Conservation (phyloP, 2,329 filamentous ascomycete species). For the Penicillium sp. region DNA sequence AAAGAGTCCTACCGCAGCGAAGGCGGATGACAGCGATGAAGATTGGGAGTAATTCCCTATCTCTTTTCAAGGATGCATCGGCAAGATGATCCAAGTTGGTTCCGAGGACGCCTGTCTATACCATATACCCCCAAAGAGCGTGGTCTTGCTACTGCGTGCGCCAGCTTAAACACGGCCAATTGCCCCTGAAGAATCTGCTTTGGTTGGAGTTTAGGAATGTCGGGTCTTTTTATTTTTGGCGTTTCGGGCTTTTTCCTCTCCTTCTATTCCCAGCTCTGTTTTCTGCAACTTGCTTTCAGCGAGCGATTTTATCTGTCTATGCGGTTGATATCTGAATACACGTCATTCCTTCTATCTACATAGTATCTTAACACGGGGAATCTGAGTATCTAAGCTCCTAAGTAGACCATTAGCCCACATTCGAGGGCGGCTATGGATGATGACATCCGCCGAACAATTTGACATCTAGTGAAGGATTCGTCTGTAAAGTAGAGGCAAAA, state of each 20-base stretch:
- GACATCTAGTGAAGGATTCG: background rate
- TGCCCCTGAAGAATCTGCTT: slow-evolving; percentile 5
- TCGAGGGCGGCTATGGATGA: background rate
- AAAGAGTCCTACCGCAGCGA: slow-evolving; percentile 35
- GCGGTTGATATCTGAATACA: slow-evolving; percentile 12
- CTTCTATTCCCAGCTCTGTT: slow-evolving; percentile 13
- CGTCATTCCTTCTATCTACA: slow-evolving; percentile 14
- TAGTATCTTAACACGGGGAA: background rate
- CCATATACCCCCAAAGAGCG: background rate
- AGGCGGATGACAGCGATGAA: slow-evolving; percentile 62
- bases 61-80: background rate
- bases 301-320: slow-evolving; percentile 12
- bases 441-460: background rate
- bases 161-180: background rate
- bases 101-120: slow-evolving; percentile 3
- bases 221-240: slow-evolving; percentile 16
- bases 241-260: slow-evolving; percentile 8
- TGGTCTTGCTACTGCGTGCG: background rate
- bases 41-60: slow-evolving; percentile 65
- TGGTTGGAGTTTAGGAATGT: slow-evolving; percentile 18
- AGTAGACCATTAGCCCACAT: background rate
- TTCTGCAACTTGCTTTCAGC: slow-evolving; percentile 18
- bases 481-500: background rate
- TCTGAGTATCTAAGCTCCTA: background rate
- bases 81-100: background rate